Percentiles rank a stretch among this genome's conserved stretches.
Conservation (phyloP, 2,329 filamentous ascomycete species). For the Fusarium duplospermum region DNA sequence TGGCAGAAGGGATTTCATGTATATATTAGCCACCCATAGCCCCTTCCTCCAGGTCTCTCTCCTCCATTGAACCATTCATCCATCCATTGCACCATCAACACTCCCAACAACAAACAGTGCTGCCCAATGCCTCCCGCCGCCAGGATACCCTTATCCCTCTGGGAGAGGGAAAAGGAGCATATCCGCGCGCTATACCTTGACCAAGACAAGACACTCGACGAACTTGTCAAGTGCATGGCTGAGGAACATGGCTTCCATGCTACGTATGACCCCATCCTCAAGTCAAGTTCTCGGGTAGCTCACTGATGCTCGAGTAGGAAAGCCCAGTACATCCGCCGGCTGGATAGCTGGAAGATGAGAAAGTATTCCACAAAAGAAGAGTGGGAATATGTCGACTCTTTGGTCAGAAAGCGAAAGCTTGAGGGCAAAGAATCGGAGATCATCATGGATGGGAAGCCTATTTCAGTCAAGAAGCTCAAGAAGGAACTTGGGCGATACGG, state of each 20-base stretch:
- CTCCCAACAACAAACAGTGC: not conserved
- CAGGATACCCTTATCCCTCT: not conserved
- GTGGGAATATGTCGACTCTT: not conserved
- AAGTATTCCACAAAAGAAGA: not conserved
- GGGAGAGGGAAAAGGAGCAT: not conserved
- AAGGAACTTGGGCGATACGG: not conserved
- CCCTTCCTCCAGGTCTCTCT: not conserved
- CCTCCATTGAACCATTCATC: not conserved
- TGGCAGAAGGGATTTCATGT: not conserved
- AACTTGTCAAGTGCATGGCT: slow-evolving; percentile 4
- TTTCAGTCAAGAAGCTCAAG: not conserved
- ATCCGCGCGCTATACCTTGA: slow-evolving; percentile 5
- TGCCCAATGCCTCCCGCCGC: slow-evolving; percentile 1
- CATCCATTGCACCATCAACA: not conserved
- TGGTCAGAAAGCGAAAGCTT: not conserved
- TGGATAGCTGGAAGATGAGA: not conserved
- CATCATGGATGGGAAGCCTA: not conserved
- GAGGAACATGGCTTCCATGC: not conserved
- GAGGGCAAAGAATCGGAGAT: not conserved
- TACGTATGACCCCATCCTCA: not conserved
- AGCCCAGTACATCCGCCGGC: not conserved
- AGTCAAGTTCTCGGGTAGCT: not conserved
- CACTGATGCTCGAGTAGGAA: not conserved
- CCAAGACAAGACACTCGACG: slow-evolving; percentile 9
- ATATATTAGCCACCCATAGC: not conserved